These are phyloP conservation scores for Triticum dicoccoides DNA, from an alignment of 176 grass and related monocot species.

Conservation along the genomic window DNA sequence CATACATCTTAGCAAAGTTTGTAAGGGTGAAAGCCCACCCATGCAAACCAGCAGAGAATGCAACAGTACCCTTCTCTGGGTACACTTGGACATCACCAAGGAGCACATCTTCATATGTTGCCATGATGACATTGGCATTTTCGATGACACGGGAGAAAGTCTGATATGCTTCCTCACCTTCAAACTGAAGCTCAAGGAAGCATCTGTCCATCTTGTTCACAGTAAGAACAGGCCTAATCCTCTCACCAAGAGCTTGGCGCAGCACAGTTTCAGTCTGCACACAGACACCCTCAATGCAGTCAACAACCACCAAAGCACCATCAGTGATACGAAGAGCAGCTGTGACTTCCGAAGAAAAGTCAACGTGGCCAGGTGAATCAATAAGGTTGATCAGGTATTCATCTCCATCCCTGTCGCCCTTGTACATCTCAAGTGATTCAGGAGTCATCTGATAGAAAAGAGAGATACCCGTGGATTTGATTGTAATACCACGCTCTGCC, in stretches of 20 bases:
- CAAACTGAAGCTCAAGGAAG: slow-evolving; percentile 80
- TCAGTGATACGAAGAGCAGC: slow-evolving; percentile 74
- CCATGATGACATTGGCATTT: slow-evolving; percentile 84
- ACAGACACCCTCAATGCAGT: slow-evolving; percentile 82
- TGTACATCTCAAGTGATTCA: slow-evolving; percentile 56
- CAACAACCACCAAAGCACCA: slow-evolving; percentile 72
- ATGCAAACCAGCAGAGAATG: slow-evolving; percentile 72
- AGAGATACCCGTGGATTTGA: slow-evolving; percentile 82
- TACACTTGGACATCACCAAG: slow-evolving; percentile 91
- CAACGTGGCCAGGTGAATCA: slow-evolving; percentile 71
- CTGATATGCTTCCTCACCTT: slow-evolving; percentile 78
- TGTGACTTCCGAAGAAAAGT: slow-evolving; percentile 74
- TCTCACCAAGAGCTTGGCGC: slow-evolving; percentile 73
- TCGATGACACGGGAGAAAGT: slow-evolving; percentile 68
- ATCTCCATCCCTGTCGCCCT: slow-evolving; percentile 52
- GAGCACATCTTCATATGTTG: slow-evolving; percentile 69
- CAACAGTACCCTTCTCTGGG: slow-evolving; percentile 78
- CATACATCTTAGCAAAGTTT: slow-evolving; percentile 86
- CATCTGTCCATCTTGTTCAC: slow-evolving; percentile 87
- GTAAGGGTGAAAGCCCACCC: slow-evolving; percentile 81
- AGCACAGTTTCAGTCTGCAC: slow-evolving; percentile 82
- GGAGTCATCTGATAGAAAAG: slow-evolving; percentile 78
- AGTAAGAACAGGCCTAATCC: slow-evolving; percentile 79
- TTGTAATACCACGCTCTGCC: slow-evolving; percentile 82
- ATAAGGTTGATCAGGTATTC: slow-evolving; percentile 80